Evolutionary conservation across 192 early-diverging fungal species (phyloP), one percentile per base, ranked within the genome.

Genomic region (Polychytrium aggregatum): DNA sequence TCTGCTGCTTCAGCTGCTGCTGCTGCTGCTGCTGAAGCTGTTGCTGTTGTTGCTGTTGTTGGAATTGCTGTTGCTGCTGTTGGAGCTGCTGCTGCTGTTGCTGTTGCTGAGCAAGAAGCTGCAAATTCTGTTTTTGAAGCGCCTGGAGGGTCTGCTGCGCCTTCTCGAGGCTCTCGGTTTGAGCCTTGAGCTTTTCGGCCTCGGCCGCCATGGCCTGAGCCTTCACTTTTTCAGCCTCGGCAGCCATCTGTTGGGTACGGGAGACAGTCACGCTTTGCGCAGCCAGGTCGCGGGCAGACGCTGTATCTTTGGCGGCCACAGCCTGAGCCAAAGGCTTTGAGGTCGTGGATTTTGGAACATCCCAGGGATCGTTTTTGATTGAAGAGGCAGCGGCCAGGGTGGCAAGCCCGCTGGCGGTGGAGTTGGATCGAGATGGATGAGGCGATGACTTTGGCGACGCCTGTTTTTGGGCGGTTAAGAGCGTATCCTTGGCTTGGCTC

Each of bases 101-200:
- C 28, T 57, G 58, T 37, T 65, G 58, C 20, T 60, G 44, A 16
- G 46, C 41, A 4, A 39, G 50, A 13, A 55, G 45, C 47, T 56
- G 54, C 11, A 54, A 44, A 25, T 50, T 55, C 34, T 65, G 62
- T 18, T 64, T 56, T 36, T 64, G 51, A 1, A 56, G 56, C 41
- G 54, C 49, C n/a, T 24, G 50, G 27, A 64, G 46, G 0, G 56
- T 56, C 27, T 45, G 46, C 25, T 59, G 52, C 2, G 62, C 62
- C 40, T 43, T 55, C 33, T 1, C 55, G 30, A 31, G 48, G 49
- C 17, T 44, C 35, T 42, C 51, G 48, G 62, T 45, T 43, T 64
- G 56, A 35, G 54, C 44, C 33, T 59, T 56, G 22, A 59, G 56
- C 53, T 48, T 52, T 26, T 46, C 39, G 7, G 56, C 47, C 27